Evolutionary conservation across 148 eudicot genomes (phyloP).

Genomic region (Amaranthus hypochondriacus): DNA sequence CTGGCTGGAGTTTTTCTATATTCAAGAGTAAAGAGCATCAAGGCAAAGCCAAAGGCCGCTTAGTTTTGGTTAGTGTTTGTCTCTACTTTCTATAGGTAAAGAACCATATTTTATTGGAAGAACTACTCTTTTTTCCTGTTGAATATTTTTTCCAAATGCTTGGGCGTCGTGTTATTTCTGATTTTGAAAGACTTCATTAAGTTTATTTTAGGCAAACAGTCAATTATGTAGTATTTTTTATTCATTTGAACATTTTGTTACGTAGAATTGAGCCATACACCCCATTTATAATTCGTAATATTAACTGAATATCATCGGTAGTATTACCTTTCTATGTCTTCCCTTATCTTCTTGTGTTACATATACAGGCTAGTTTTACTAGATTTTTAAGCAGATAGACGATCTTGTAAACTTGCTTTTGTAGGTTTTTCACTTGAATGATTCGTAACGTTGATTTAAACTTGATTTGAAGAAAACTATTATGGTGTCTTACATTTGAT

Average conservation of each 20-base stretch:
- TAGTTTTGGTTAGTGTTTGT: conserved; percentile 23
- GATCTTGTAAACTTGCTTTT: no score
- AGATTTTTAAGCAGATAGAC: no score
- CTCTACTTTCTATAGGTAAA: conserved; percentile 12
- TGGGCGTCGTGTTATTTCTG: conserved; percentile 1
- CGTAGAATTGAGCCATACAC: background rate
- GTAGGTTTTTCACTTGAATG: no score
- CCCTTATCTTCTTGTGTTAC: no score
- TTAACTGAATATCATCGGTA: no score
- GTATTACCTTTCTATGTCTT: no score
- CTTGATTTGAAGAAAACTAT: no score
- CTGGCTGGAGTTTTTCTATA: conserved; percentile 94
- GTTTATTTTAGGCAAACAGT: background rate
- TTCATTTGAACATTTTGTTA: background rate
- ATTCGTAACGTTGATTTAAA: no score
- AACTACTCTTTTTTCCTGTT: background rate
- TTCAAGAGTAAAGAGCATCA: conserved; percentile 68
- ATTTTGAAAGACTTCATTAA: conserved; percentile 8
- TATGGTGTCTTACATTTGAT: no score
- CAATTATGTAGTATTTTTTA: conserved; percentile 2
- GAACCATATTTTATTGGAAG: background rate
- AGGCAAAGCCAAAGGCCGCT: conserved; percentile 65
- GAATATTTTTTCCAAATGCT: conserved; percentile 10
- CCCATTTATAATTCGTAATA: background rate
- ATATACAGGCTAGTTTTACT: no score